Conservation (phyloP, 164 flowering plant genomes). For the Macadamia integrifolia region DNA sequence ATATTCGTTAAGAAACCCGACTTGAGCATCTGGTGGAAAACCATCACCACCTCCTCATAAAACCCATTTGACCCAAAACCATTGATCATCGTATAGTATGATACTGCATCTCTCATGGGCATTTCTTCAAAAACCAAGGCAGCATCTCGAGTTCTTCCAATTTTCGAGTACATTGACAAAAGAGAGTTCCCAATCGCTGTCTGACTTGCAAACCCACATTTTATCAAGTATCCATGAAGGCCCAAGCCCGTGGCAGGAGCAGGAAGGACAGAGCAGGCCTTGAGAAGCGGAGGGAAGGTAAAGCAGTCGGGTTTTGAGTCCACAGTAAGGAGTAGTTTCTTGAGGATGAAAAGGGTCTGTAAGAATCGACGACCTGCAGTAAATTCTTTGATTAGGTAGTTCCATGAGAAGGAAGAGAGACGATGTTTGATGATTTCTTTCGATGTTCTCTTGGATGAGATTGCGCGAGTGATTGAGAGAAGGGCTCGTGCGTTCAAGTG, state of each 20-base stretch:
- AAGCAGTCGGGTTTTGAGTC: constrained; percentile 8
- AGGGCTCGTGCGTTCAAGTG: background rate
- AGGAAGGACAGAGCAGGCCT: constrained; percentile 15
- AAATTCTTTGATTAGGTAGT: constrained; percentile 15
- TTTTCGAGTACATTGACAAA: constrained; percentile 19
- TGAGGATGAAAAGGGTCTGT: constrained; percentile 27
- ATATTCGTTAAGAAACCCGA: constrained; percentile 15
- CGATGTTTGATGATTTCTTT: constrained; percentile 4
- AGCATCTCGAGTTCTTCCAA: constrained; percentile 17
- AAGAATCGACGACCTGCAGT: constrained; percentile 7
- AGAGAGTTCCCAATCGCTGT: constrained; percentile 8
- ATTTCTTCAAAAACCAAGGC: constrained; percentile 26
- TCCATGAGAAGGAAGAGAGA: constrained; percentile 16
- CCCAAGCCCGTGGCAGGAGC: constrained; percentile 9
- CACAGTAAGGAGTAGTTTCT: constrained; percentile 18
- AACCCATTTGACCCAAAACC: constrained; percentile 24
- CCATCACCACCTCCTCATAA: constrained; percentile 15
- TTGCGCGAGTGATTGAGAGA: constrained; percentile 1
- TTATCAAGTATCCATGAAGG: constrained; percentile 25
- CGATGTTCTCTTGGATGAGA: background rate
- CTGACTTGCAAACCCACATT: constrained; percentile 15
- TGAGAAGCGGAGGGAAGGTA: constrained; percentile 26
- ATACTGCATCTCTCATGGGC: constrained; percentile 17
- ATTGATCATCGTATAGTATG: constrained; percentile 20
- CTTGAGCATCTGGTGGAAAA: constrained; percentile 18